Percentiles rank a stretch among this genome's conserved stretches.
These are phyloP conservation scores for Ophiocordyceps camponoti-saundersi DNA, from an alignment of 2,329 filamentous ascomycete genomes.

Conservation along the genomic window DNA sequence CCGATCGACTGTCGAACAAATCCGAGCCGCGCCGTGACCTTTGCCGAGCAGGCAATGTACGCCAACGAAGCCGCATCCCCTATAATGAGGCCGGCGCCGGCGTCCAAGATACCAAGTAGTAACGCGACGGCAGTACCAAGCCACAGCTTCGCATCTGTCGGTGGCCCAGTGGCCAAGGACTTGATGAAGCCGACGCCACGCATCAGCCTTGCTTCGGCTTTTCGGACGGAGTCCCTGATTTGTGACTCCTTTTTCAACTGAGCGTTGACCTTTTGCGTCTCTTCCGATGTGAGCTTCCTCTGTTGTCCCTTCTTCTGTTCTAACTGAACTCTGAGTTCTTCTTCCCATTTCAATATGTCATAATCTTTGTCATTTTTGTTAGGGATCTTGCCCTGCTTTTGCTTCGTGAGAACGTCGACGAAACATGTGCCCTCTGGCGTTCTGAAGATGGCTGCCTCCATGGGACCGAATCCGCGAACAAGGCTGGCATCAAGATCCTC, in stretches of 20 bases:
- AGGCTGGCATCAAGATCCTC: conserved; percentile 56
- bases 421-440: conserved; percentile 80
- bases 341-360: conserved; percentile 92
- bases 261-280: conserved; percentile 76
- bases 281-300: conserved; percentile 80
- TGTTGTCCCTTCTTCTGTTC: conserved; percentile 86
- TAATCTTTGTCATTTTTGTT: conserved; percentile 92
- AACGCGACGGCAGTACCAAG: conserved; percentile 65
- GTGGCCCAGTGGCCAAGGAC: conserved; percentile 68
- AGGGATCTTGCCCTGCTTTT: conserved; percentile 48
- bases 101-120: conserved; percentile 57
- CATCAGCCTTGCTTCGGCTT: conserved; percentile 52
- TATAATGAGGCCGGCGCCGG: conserved; percentile 65
- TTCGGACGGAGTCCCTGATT: conserved; percentile 57
- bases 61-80: conserved; percentile 63
- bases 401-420: conserved; percentile 79
- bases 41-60: conserved; percentile 65
- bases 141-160: conserved; percentile 80
- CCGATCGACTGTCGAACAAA: conserved; percentile 68
- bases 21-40: conserved; percentile 58
- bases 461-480: conserved; percentile 58
- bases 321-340: conserved; percentile 71
- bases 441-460: conserved; percentile 83
- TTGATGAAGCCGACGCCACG: conserved; percentile 77
- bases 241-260: conserved; percentile 75